Evolutionary conservation across 371 early-diverging fungal species (phyloP).

Genomic region (Blastocladiella emersonii): DNA sequence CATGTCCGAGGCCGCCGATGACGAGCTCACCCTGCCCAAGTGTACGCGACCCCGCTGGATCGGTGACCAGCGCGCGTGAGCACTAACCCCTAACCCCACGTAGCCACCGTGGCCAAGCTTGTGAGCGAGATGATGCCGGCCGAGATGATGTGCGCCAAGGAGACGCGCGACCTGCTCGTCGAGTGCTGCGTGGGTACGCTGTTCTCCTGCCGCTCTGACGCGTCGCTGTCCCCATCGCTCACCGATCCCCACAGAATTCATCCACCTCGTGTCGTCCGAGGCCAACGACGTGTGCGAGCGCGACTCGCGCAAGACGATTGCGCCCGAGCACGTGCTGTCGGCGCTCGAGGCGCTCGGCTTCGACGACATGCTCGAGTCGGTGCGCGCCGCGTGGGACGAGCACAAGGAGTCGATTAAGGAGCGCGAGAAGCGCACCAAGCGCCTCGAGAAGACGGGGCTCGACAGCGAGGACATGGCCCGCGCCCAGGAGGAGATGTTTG

Average conservation of each 20-base stretch:
- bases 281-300: slow-evolving; percentile 97
- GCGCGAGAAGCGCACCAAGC: slow-evolving; percentile 70
- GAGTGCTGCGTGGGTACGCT: slow-evolving; percentile 82
- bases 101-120: slow-evolving; percentile 94
- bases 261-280: slow-evolving; percentile 81
- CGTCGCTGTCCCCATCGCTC: not conserved
- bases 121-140: slow-evolving; percentile 88
- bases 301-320: slow-evolving; percentile 95
- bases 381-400: slow-evolving; percentile 76
- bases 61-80: not conserved
- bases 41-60: slow-evolving; percentile 23
- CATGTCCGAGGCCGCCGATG: slow-evolving; percentile 45
- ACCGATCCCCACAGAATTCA: slow-evolving; percentile 68
- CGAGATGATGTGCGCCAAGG: slow-evolving; percentile 82
- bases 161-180: slow-evolving; percentile 83
- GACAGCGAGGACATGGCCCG: slow-evolving; percentile 79
- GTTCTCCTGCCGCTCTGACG: not conserved
- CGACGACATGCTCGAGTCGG: slow-evolving; percentile 77
- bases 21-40: slow-evolving; percentile 77
- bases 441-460: slow-evolving; percentile 77
- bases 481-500: slow-evolving; percentile 86
- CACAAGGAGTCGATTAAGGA: slow-evolving; percentile 59
- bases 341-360: slow-evolving; percentile 88
- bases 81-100: not conserved
- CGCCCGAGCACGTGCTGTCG: slow-evolving; percentile 87